Evolutionary conservation across 306 rosid genomes (phyloP).

Genomic region (Glycine latifolia): DNA sequence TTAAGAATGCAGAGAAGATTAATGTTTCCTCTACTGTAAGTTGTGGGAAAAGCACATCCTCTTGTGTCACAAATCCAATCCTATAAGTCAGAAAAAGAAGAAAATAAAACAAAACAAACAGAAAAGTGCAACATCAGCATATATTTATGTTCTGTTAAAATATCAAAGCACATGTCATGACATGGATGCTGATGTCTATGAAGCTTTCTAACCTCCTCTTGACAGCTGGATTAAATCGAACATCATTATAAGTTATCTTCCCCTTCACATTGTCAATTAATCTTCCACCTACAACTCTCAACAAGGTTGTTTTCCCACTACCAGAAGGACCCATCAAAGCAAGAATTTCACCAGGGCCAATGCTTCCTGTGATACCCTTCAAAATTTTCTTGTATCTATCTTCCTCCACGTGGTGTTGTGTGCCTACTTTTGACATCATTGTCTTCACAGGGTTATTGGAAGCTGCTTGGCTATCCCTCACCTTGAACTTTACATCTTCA

Average conservation of each 20-base stretch:
- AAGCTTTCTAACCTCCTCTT: conserved; percentile 70
- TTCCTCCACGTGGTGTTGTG: conserved; percentile 57
- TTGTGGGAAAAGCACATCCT: conserved; percentile 90
- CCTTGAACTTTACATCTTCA: conserved; percentile 88
- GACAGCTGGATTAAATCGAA: conserved; percentile 69
- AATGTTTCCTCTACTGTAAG: conserved; percentile 92
- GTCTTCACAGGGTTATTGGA: conserved; percentile 64
- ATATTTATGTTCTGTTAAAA: conserved; percentile 23
- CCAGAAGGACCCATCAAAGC: conserved; percentile 99
- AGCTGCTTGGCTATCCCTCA: conserved; percentile 57
- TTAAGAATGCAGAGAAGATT: conserved; percentile 82
- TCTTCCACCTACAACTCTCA: conserved; percentile 93
- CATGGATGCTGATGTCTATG: conserved; percentile 4
- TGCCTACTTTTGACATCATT: conserved; percentile 67
- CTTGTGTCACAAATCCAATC: conserved; percentile 98
- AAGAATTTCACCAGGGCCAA: conserved; percentile 92
- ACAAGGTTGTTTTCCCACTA: conserved; percentile 93
- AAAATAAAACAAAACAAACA: neutral
- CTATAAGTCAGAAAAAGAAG: conserved; percentile 45
- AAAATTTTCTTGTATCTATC: conserved; percentile 75
- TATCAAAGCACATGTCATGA: conserved; percentile 6
- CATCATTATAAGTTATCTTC: conserved; percentile 80
- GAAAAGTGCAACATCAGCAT: neutral
- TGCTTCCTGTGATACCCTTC: conserved; percentile 87
- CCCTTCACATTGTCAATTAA: conserved; percentile 75